Conservation (phyloP, 2,329 filamentous ascomycete genomes). For the Amphichorda felina region DNA sequence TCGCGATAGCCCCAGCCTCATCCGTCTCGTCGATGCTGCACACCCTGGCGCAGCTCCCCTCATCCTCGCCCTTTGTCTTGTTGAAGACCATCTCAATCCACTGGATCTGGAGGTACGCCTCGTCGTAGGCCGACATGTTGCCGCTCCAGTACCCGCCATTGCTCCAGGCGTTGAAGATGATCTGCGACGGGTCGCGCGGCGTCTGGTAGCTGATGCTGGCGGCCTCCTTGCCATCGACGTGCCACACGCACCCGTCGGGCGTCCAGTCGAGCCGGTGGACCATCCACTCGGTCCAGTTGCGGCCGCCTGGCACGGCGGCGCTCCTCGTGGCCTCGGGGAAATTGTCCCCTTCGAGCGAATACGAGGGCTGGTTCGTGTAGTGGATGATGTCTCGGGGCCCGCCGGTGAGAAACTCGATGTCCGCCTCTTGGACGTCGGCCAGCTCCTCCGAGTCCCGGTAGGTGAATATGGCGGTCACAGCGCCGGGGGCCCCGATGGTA, state of each 20-base stretch:
- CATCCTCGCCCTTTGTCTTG: slow-evolving; percentile 12
- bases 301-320: slow-evolving; percentile 28
- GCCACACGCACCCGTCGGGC: slow-evolving; percentile 40
- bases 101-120: slow-evolving; percentile 45
- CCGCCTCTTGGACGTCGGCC: slow-evolving; percentile 33
- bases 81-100: slow-evolving; percentile 53
- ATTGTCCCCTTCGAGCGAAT: slow-evolving; percentile 28
- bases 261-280: slow-evolving; percentile 51
- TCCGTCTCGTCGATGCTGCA: slow-evolving; percentile 21
- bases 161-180: slow-evolving; percentile 50
- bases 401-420: slow-evolving; percentile 39
- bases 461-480: slow-evolving; percentile 41
- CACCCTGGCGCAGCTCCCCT: slow-evolving; percentile 12
- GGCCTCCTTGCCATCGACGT: slow-evolving; percentile 35
- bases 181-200: slow-evolving; percentile 35
- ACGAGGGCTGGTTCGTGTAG: slow-evolving; percentile 50
- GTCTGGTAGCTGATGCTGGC: slow-evolving; percentile 43
- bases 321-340: slow-evolving; percentile 34
- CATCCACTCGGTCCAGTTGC: slow-evolving; percentile 42
- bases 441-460: slow-evolving; percentile 27
- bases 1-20: slow-evolving; percentile 5
- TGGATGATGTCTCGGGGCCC: slow-evolving; percentile 31
- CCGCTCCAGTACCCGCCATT: slow-evolving; percentile 49
- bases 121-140: slow-evolving; percentile 37
- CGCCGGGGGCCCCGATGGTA: slow-evolving; percentile 32